Evolutionary conservation across 2,329 filamentous ascomycete genomes (phyloP).

Genomic region (Pseudopyricularia cyperi): DNA sequence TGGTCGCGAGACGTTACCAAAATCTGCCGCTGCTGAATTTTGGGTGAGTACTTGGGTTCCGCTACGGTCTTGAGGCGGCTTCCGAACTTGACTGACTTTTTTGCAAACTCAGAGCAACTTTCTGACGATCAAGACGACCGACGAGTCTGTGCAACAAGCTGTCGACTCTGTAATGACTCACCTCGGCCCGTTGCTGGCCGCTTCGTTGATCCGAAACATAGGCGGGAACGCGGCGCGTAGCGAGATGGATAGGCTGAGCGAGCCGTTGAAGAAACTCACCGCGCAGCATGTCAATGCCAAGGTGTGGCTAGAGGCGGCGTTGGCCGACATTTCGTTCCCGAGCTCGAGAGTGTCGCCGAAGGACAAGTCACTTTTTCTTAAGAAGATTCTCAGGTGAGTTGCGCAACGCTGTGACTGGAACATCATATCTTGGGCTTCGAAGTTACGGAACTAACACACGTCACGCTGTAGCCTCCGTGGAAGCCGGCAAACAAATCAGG

Average conservation of each 20-base stretch:
- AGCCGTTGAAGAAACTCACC: slow-evolving; percentile 58
- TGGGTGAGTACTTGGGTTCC: slow-evolving; percentile 41
- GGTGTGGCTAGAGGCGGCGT: slow-evolving; percentile 48
- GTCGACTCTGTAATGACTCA: slow-evolving; percentile 38
- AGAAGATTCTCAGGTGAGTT: slow-evolving; percentile 51
- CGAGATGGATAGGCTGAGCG: slow-evolving; percentile 57
- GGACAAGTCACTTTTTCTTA: slow-evolving; percentile 52
- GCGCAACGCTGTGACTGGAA: neutral
- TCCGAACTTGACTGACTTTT: neutral
- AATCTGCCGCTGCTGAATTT: slow-evolving; percentile 59
- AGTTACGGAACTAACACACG: neutral
- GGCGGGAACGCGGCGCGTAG: slow-evolving; percentile 56
- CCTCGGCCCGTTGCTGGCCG: slow-evolving; percentile 47
- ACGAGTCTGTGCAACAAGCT: slow-evolving; percentile 26
- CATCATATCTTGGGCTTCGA: neutral
- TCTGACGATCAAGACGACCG: slow-evolving; percentile 30
- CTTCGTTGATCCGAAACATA: slow-evolving; percentile 50
- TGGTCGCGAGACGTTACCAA: slow-evolving; percentile 61
- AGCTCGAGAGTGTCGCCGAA: slow-evolving; percentile 42
- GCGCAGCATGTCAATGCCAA: slow-evolving; percentile 40
- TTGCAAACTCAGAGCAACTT: slow-evolving; percentile 32
- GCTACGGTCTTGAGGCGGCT: neutral
- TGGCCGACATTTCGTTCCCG: slow-evolving; percentile 42
- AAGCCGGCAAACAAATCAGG: slow-evolving; percentile 47
- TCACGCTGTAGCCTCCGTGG: slow-evolving; percentile 41